A percentile compares a stretch with the other conserved stretches of the same genome.
Evolutionary conservation across 192 early-diverging fungal species (phyloP).

Genomic region (Rhizoclosmatium sp.): DNA sequence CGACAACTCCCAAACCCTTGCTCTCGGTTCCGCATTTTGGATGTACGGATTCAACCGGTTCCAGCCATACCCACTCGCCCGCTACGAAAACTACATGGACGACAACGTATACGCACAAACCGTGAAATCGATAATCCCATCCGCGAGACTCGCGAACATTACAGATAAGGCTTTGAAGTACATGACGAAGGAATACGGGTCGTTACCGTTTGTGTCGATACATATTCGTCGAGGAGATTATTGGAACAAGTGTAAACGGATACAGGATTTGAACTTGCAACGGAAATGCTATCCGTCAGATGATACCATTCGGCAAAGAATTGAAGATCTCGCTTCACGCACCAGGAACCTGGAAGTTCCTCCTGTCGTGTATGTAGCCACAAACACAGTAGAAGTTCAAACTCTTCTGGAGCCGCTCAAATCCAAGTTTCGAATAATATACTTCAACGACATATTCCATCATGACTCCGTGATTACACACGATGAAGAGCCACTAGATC

Average conservation of each 20-base stretch:
- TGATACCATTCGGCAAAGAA: not conserved
- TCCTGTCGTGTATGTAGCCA: slow-evolving; percentile 33
- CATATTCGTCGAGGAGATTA: slow-evolving; percentile 49
- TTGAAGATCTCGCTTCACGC: not conserved
- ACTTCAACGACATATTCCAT: slow-evolving; percentile 26
- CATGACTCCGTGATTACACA: not conserved
- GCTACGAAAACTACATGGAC: slow-evolving; percentile 36
- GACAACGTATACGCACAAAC: slow-evolving; percentile 15
- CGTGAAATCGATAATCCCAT: not conserved
- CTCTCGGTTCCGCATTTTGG: slow-evolving; percentile 47
- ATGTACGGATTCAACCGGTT: slow-evolving; percentile 43
- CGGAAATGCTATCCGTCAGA: slow-evolving; percentile 32
- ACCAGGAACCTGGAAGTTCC: not conserved
- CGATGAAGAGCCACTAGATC: slow-evolving; percentile 11
- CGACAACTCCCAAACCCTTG: slow-evolving; percentile 10
- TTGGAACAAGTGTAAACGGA: slow-evolving; percentile 44
- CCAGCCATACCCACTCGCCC: slow-evolving; percentile 43
- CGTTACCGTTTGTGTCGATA: slow-evolving; percentile 22
- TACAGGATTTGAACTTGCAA: slow-evolving; percentile 10
- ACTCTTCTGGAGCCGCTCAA: not conserved
- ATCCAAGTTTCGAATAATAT: not conserved
- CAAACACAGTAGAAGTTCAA: slow-evolving; percentile 22
- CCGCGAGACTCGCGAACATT: not conserved
- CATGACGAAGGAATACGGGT: not conserved
- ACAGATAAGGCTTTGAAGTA: not conserved